phyloP scores from a whole-genome alignment of 345 rosid species.

The Theobroma cacao region DNA sequence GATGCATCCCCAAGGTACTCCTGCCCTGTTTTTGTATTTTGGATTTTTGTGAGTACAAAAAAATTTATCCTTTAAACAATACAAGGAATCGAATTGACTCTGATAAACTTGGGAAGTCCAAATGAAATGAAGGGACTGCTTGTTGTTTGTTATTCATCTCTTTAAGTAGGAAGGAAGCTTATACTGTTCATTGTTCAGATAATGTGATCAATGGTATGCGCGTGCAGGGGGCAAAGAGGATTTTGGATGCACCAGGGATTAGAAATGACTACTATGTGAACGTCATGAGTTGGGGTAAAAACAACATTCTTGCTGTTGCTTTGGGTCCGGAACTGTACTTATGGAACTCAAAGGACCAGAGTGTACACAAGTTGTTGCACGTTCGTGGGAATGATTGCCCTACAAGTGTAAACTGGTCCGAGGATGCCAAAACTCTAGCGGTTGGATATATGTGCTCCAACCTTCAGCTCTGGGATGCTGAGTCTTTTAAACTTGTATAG shows the following conservation, averaged over 20 bases:
- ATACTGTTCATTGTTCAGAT: background rate
- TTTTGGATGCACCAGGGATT: constrained; percentile 49
- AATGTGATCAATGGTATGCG: background rate
- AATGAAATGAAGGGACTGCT: background rate
- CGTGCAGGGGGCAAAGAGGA: constrained; percentile 34
- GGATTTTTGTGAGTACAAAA: no score
- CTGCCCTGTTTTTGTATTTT: background rate
- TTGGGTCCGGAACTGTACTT: constrained; percentile 36
- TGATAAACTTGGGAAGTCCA: no score
- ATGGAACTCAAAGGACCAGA: constrained; percentile 33
- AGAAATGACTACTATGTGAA: constrained; percentile 39
- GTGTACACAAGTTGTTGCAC: constrained; percentile 18
- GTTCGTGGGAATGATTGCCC: constrained; percentile 28
- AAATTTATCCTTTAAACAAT: no score
- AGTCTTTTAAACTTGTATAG: constrained; percentile 47
- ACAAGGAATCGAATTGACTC: no score
- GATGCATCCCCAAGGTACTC: constrained; percentile 36
- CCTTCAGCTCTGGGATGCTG: constrained; percentile 44
- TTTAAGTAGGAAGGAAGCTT: background rate
- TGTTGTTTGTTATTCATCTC: background rate
- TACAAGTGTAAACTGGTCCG: constrained; percentile 50
- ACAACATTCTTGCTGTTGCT: constrained; percentile 44
- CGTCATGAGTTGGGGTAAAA: constrained; percentile 47
- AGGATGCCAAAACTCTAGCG: constrained; percentile 33
- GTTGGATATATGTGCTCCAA: constrained; percentile 38